Base-by-base conservation (phyloP, 139 green algal species). In the Zygnema cylindricum region DNA sequence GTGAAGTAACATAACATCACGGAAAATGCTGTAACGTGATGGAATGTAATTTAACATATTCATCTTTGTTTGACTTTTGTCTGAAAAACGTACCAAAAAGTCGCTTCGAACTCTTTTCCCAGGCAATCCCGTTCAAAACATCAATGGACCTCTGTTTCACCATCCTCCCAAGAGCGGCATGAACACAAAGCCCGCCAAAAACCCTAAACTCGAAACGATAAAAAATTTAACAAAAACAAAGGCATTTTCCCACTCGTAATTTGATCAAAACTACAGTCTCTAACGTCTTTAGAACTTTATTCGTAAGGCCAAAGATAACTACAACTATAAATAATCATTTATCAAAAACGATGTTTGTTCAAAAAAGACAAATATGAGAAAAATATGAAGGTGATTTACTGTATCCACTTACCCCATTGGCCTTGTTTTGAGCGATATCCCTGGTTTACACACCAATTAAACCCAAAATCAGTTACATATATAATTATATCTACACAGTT, bases 121-220 rank as follows among this genome's bases (percentile, higher is more conserved):
- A 91, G 11, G 87, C 87, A 49, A 91, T 91, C 2, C 87, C 87
- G 41, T 91, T 91, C 25, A 91, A 81, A 1, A 91, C 87, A 76
- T 91, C 87, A 42, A 89, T 25, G 16, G 49, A 16, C 49, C 49
- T 16, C 49, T 63, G 49, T 16, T 63, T 63, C 49, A 63, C 49
- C n/a, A 63, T 63, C 49, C 16, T 16, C 49, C 16, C 49, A 16
- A 7, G 7, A 7, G 7, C 49, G 7, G 16, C 49, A 63, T 63
- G 7, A 63, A 7, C 7, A 25, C 49, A 63, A 25, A 16, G 7
- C 49, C 16, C 49, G 7, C 49, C 16, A 7, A 63, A 7, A 63
- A 63, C 49, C 16, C 16, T 16, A 63, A 63, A 16, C 16, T 7
- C 49, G 7, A 7, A 7, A 63, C 49, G 7, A 25, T 63, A 25